Evolutionary conservation across 179 eudicot species (phyloP).

Genomic region (Heliamphora pulchella): DNA sequence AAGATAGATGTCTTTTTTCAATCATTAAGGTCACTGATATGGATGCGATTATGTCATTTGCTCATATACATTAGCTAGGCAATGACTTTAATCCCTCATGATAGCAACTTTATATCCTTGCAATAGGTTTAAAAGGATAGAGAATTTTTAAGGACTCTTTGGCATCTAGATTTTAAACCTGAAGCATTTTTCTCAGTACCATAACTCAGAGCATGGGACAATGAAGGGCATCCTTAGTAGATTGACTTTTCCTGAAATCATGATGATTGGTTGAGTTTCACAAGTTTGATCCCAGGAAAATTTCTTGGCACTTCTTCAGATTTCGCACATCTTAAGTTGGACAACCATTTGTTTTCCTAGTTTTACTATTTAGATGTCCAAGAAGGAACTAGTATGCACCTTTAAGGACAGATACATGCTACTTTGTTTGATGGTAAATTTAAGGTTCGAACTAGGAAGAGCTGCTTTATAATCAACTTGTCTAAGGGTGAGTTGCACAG

Average conservation of each 20-base stretch:
- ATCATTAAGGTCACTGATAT: neutral
- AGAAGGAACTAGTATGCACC: neutral
- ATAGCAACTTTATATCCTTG: neutral
- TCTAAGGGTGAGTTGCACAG: neutral
- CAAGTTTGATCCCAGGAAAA: neutral
- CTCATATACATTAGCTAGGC: neutral
- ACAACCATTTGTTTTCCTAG: neutral
- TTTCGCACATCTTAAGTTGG: neutral
- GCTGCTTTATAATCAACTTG: neutral
- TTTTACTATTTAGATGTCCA: neutral
- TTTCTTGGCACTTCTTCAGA: neutral
- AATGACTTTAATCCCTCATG: neutral
- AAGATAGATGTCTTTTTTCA: neutral
- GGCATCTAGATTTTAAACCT: neutral
- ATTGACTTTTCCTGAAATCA: neutral
- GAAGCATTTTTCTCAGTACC: neutral
- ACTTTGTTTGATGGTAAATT: neutral
- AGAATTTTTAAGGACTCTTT: neutral
- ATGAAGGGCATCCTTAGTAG: neutral
- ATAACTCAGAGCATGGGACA: neutral
- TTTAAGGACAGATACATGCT: neutral
- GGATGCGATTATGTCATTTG: neutral
- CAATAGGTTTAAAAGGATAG: neutral
- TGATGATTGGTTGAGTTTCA: neutral
- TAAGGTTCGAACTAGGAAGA: neutral